phyloP scores from a whole-genome alignment of 2,329 filamentous ascomycete species.

The Sporothrix phasma region DNA sequence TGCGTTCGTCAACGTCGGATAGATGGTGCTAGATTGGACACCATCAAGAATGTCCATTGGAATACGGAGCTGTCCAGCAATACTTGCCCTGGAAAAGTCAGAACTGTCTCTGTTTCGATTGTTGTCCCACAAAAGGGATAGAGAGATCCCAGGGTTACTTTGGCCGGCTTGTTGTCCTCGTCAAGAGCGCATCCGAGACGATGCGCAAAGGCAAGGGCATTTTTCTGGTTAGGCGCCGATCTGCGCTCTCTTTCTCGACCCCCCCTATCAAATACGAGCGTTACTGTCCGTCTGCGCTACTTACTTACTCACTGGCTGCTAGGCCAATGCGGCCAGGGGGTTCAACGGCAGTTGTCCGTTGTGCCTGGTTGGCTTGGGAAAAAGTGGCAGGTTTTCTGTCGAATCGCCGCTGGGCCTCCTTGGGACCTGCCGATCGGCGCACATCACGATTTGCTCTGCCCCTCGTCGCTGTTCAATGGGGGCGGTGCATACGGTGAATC shows the following conservation, averaged over 20 bases:
- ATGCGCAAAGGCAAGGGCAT: not conserved
- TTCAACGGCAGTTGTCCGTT: not conserved
- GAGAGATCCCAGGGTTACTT: not conserved
- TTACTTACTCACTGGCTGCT: not conserved
- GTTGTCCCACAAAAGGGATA: not conserved
- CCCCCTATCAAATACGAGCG: not conserved
- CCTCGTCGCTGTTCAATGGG: not conserved
- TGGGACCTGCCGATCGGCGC: conserved; percentile 1
- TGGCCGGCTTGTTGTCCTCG: no score
- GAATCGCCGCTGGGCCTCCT: not conserved
- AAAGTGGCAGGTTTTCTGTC: not conserved
- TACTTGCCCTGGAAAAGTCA: no score
- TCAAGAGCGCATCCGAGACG: not conserved
- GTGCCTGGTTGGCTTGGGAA: not conserved
- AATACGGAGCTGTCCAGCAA: no score
- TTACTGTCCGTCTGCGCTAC: not conserved
- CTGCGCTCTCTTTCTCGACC: not conserved
- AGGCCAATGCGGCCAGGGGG: not conserved
- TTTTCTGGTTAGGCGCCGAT: not conserved
- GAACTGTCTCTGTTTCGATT: not conserved
- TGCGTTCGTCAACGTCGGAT: not conserved
- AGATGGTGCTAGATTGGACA: no score
- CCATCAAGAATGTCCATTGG: no score
- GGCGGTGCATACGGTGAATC: no score
- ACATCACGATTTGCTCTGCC: conserved; percentile 1